Base-by-base conservation (phyloP, 73 alveolate genomes). In the Loxodes magnus region DNA sequence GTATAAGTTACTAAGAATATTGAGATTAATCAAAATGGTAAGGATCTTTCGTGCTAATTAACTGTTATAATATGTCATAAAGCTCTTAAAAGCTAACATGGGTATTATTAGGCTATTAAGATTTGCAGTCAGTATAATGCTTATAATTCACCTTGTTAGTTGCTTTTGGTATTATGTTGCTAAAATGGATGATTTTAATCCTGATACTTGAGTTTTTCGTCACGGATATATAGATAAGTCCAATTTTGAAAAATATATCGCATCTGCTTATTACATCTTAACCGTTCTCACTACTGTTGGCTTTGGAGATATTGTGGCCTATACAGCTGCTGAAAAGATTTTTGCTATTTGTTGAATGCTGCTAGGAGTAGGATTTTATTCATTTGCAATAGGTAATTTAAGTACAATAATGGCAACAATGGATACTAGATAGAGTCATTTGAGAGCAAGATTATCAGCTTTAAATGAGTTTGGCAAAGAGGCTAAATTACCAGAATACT, bases 171-270 rank as follows among this genome's bases (percentile, higher is more conserved):
- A 59, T 54, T 65, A 75, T 30, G 51, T 75, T 59, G 83, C 94
- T n/a, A 82, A 63, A 61, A 46, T 87, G n/a, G 69, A 64, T 43
- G 92, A 77, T 35, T 77, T 82, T 42, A 54, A 62, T n/a, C 94
- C 94, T 4, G 83, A 73, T 41, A 77, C 94, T 7, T 87, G 97
- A 94, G 93, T 87, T 0, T 89, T 78, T 4, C 52, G 92, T 23
- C 42, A 51, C 9, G 85, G 85, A 22, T 28, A 43, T 37, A 21
- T 3, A 15, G 79, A 75, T 46, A 25, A 9, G 16, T 14, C 16
- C 9, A 35, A 54, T 4, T 41, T 15, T 12, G 36, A 34, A 7
- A 1, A 36, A 7, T 54, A 54, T 35, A 12, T 54, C 5, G 15
- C 67, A 6, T 34, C 67, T 0, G 22, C 38, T 16, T 46, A 46